These are phyloP conservation scores for Citrus sp. DNA, from an alignment of 345 rosid species.

Conservation along the genomic window DNA sequence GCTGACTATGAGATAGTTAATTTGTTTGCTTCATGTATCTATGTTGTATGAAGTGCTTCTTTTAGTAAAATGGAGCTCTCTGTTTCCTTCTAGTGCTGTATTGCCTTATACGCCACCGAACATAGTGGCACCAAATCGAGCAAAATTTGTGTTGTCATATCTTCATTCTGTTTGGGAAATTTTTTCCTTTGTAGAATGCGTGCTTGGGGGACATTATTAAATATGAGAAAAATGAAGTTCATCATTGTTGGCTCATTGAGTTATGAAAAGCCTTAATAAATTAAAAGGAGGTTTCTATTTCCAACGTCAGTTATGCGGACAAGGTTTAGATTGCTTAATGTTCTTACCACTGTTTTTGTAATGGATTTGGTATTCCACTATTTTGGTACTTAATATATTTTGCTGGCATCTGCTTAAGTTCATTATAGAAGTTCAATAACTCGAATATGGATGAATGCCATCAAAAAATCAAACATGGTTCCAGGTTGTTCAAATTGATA, in stretches of 20 bases:
- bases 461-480: no score
- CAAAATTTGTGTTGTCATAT: not conserved
- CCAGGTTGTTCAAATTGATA: no score
- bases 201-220: not conserved
- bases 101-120: not conserved
- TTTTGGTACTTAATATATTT: not conserved
- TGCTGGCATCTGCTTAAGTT: no score
- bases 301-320: not conserved
- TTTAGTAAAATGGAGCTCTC: not conserved
- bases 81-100: not conserved
- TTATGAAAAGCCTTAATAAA: not conserved
- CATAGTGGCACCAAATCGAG: not conserved
- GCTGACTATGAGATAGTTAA: no score
- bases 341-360: no score
- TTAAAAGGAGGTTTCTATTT: not conserved
- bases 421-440: no score
- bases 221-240: not conserved
- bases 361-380: not conserved
- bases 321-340: not conserved
- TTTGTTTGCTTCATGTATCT: not conserved
- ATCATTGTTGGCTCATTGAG: not conserved
- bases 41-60: not conserved
- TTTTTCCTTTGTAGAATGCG: not conserved
- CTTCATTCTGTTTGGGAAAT: not conserved
- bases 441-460: no score